Evolutionary conservation across 305 asterid genomes (phyloP).

Genomic region (Solanum chacoense): DNA sequence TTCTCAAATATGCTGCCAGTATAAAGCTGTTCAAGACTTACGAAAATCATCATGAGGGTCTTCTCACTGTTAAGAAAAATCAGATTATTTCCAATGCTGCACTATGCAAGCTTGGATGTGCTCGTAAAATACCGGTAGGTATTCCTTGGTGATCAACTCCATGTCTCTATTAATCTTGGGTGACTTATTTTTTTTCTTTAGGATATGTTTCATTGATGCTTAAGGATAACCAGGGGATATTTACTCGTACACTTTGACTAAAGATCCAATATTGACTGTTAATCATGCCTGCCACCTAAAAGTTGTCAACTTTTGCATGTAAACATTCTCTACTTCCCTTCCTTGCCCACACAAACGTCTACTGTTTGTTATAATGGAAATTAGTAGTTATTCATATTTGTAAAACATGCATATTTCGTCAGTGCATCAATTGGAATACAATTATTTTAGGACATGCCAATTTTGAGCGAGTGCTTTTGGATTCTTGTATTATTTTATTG

Average conservation of each 20-base stretch:
- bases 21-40: slow-evolving; percentile 52
- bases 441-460: not conserved
- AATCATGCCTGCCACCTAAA: not conserved
- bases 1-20: slow-evolving; percentile 61
- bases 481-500: not conserved
- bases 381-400: not conserved
- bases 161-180: not conserved
- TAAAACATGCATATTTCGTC: not conserved
- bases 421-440: not conserved
- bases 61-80: slow-evolving; percentile 41
- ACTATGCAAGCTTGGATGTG: slow-evolving; percentile 68
- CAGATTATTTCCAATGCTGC: slow-evolving; percentile 47
- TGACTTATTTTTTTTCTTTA: not conserved
- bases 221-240: not conserved
- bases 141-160: not conserved
- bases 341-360: not conserved
- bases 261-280: not conserved
- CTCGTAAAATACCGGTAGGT: slow-evolving; percentile 56
- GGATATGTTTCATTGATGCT: not conserved
- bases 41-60: slow-evolving; percentile 66
- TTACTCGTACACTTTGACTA: not conserved
- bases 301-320: not conserved
- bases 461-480: not conserved
- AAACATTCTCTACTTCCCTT: not conserved
- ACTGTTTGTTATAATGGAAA: not conserved